Evolutionary conservation across 106 monocot genomes (phyloP).

Genomic region (Dendrobium huoshanense): DNA sequence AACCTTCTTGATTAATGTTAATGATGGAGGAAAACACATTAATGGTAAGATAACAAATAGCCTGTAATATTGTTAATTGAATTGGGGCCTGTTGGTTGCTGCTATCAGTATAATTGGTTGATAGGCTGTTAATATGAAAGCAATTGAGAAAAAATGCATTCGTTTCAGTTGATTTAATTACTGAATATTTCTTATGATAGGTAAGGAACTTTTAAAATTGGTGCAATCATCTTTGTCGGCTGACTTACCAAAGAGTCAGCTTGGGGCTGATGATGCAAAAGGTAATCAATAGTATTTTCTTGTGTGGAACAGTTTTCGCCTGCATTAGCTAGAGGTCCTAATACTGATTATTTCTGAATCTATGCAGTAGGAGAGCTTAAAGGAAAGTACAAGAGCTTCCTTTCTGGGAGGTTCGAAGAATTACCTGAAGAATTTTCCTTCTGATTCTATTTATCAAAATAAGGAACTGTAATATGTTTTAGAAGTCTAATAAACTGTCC

Average conservation of each 20-base stretch:
- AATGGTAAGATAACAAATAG: conserved; percentile 29
- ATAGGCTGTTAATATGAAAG: no score
- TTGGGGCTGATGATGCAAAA: conserved; percentile 29
- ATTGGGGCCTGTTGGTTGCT: no score
- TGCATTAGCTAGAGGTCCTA: neutral
- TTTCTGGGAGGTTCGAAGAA: conserved; percentile 52
- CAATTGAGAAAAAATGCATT: no score
- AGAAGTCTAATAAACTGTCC: neutral
- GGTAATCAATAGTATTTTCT: conserved; percentile 24
- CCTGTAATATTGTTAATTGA: neutral
- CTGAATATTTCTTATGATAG: conserved; percentile 17
- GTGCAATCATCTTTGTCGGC: conserved; percentile 32
- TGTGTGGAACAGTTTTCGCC: neutral
- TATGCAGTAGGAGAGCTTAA: conserved; percentile 57
- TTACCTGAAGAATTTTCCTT: conserved; percentile 64
- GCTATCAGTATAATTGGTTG: no score
- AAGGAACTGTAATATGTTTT: neutral
- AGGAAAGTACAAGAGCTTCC: conserved; percentile 65
- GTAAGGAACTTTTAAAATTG: conserved; percentile 38
- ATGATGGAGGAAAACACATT: conserved; percentile 46
- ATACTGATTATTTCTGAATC: conserved; percentile 1
- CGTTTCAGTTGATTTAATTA: neutral
- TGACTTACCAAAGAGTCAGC: conserved; percentile 25
- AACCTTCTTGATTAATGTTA: conserved; percentile 67
- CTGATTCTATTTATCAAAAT: conserved; percentile 13